Evolutionary conservation across 2,329 filamentous ascomycete genomes (phyloP).

Genomic region (Trichoderma breve): DNA sequence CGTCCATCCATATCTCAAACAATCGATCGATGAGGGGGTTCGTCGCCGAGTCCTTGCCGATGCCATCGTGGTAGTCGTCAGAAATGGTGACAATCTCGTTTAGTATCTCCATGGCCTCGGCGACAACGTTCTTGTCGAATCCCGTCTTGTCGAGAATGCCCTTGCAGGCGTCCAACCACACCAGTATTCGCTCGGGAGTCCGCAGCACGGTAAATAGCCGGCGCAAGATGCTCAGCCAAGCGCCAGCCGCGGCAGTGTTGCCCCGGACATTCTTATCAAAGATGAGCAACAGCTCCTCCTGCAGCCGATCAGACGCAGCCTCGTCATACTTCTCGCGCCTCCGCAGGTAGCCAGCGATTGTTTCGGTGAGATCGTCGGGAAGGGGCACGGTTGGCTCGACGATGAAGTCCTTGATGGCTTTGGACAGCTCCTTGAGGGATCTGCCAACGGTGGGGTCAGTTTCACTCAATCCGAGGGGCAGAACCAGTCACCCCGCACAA

Average conservation of each 20-base stretch:
- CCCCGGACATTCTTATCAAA: constrained; percentile 64
- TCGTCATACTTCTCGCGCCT: constrained; percentile 68
- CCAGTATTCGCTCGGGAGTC: constrained; percentile 59
- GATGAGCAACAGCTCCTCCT: constrained; percentile 68
- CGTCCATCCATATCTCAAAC: constrained; percentile 56
- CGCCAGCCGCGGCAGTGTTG: constrained; percentile 54
- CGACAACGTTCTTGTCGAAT: constrained; percentile 61
- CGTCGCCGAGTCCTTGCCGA: constrained; percentile 42
- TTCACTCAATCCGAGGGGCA: constrained; percentile 21
- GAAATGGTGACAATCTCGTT: constrained; percentile 64
- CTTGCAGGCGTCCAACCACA: constrained; percentile 66
- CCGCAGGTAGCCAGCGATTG: constrained; percentile 66
- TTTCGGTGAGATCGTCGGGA: constrained; percentile 60
- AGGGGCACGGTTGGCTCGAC: constrained; percentile 57
- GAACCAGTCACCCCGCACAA: neutral
- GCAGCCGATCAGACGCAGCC: constrained; percentile 64
- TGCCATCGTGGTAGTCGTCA: constrained; percentile 50
- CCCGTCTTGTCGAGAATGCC: constrained; percentile 47
- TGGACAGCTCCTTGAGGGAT: constrained; percentile 60
- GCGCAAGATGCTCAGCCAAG: constrained; percentile 68
- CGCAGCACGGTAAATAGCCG: constrained; percentile 63
- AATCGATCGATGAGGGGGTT: constrained; percentile 56
- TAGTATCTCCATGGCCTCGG: constrained; percentile 63
- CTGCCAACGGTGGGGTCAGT: constrained; percentile 35
- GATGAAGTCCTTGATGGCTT: constrained; percentile 53